Evolutionary conservation across 345 rosid species (phyloP).

Genomic region (Salix brachista): DNA sequence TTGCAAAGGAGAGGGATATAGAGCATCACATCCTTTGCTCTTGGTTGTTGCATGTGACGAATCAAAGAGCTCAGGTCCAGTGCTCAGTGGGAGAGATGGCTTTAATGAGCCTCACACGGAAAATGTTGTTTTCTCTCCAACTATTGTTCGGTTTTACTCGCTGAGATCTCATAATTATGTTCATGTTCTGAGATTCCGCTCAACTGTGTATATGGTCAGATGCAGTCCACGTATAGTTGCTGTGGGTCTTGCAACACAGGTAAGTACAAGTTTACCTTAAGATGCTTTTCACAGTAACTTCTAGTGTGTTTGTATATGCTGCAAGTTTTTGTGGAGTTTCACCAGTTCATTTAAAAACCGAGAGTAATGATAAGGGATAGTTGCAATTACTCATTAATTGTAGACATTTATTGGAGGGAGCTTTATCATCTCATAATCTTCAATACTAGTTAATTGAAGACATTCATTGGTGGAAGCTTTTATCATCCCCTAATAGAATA

Average conservation of each 20-base stretch:
- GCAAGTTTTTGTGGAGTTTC: background rate
- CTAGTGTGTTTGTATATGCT: background rate
- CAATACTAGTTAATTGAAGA: background rate
- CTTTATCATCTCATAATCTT: background rate
- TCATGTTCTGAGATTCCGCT: conserved; percentile 86
- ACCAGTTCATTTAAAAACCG: background rate
- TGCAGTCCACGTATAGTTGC: conserved; percentile 88
- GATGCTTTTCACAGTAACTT: conserved; percentile 3
- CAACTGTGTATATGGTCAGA: conserved; percentile 85
- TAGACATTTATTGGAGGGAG: conserved; percentile 11
- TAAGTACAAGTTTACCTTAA: conserved; percentile 29
- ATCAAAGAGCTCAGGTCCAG: conserved; percentile 40
- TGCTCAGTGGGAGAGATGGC: conserved; percentile 57
- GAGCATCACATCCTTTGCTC: conserved; percentile 86
- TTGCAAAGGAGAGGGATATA: conserved; percentile 55
- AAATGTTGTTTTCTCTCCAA: conserved; percentile 54
- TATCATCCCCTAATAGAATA: background rate
- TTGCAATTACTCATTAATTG: background rate
- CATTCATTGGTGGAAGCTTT: conserved; percentile 9
- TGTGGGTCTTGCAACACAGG: conserved; percentile 86
- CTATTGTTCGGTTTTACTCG: conserved; percentile 80
- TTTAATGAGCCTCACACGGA: conserved; percentile 53
- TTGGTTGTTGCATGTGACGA: conserved; percentile 89
- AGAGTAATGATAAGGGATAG: conserved; percentile 11
- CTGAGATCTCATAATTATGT: conserved; percentile 82